Conservation (phyloP, 2,329 filamentous ascomycete species). For the Claviceps sp. region DNA sequence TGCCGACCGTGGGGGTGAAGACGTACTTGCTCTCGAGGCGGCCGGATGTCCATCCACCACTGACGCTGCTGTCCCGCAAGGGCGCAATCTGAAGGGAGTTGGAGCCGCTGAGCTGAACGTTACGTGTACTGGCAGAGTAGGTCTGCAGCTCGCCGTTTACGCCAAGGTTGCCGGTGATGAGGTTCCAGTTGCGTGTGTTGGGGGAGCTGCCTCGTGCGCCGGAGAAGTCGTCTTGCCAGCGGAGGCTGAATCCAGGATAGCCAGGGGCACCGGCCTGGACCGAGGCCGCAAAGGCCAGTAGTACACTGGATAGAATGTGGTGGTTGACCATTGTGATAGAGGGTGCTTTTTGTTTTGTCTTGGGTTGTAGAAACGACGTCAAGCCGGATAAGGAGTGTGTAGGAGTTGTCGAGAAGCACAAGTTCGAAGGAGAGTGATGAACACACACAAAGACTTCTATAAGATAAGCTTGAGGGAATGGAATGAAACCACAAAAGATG, state of each 20-base stretch:
- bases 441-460: no score
- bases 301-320: slow-evolving; percentile 12
- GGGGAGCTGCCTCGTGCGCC: slow-evolving; percentile 23
- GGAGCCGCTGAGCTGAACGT: slow-evolving; percentile 37
- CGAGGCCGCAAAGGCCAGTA: slow-evolving; percentile 16
- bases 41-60: slow-evolving; percentile 37
- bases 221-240: slow-evolving; percentile 31
- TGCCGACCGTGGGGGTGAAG: slow-evolving; percentile 32
- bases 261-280: slow-evolving; percentile 23
- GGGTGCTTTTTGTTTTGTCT: neutral
- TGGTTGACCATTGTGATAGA: slow-evolving; percentile 11
- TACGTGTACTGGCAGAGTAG: slow-evolving; percentile 32
- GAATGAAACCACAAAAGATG: no score
- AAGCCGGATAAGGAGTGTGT: neutral
- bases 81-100: slow-evolving; percentile 39
- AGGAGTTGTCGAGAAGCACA: neutral
- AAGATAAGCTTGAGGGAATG: no score
- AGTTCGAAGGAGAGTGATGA: no score
- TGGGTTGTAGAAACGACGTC: neutral
- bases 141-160: slow-evolving; percentile 39
- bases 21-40: slow-evolving; percentile 37
- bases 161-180: slow-evolving; percentile 25
- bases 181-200: slow-evolving; percentile 26
- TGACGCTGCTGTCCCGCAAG: slow-evolving; percentile 21
- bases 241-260: slow-evolving; percentile 24